phyloP scores from a whole-genome alignment of 805 yeast genomes.

The Metschnikowia lachancei region DNA sequence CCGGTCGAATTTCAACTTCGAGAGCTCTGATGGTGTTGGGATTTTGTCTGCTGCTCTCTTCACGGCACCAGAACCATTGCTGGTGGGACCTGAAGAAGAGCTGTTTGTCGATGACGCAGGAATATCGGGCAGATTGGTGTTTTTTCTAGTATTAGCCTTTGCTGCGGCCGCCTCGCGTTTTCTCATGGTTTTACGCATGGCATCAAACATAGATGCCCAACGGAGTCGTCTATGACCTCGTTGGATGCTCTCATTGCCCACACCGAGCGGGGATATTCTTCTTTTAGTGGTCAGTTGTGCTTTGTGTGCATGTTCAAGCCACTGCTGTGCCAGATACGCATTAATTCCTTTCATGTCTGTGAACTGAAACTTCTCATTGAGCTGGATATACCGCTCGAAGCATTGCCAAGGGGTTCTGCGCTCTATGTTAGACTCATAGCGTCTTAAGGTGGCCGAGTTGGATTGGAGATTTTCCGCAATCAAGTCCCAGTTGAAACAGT shows the following conservation, averaged over 20 bases:
- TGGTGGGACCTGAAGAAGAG: background rate
- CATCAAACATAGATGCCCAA: slow-evolving; percentile 98
- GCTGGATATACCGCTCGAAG: slow-evolving; percentile 91
- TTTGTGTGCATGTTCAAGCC: slow-evolving; percentile 89
- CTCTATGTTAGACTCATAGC: slow-evolving; percentile 84
- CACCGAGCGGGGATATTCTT: slow-evolving; percentile 87
- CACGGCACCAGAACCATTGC: background rate
- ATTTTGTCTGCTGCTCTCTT: slow-evolving; percentile 46
- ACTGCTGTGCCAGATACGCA: slow-evolving; percentile 78
- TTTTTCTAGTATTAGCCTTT: slow-evolving; percentile 27
- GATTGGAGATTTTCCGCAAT: slow-evolving; percentile 78
- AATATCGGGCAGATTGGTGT: slow-evolving; percentile 12
- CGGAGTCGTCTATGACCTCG: slow-evolving; percentile 87
- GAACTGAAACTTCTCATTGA: slow-evolving; percentile 83
- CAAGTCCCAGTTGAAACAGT: slow-evolving; percentile 89
- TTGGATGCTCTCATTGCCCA: slow-evolving; percentile 89
- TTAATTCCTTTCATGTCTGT: slow-evolving; percentile 84
- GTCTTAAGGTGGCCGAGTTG: slow-evolving; percentile 52
- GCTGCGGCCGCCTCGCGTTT: slow-evolving; percentile 71
- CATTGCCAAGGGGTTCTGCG: slow-evolving; percentile 99
- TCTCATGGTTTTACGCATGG: slow-evolving; percentile 83
- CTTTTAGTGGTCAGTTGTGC: slow-evolving; percentile 86
- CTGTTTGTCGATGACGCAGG: slow-evolving; percentile 7
- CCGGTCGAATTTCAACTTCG: slow-evolving; percentile 78
- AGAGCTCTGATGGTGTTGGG: slow-evolving; percentile 77